phyloP scores from a whole-genome alignment of 116 monocot genomes.

The Phalaenopsis hybrid region DNA sequence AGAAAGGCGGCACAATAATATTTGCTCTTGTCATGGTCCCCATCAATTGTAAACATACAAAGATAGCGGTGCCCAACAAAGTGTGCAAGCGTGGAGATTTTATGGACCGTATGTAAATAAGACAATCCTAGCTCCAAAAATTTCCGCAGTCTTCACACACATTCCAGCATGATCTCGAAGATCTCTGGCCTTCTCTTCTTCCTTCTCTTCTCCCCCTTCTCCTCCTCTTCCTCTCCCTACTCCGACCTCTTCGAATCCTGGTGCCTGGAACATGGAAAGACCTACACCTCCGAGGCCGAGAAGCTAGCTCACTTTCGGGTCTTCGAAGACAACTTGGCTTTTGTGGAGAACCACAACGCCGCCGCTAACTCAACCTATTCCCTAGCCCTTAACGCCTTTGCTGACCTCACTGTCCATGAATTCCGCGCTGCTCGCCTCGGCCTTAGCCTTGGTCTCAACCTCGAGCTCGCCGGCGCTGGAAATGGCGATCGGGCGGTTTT shows the following conservation, averaged over 20 bases:
- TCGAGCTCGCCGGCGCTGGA: not conserved
- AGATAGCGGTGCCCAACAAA: not conserved
- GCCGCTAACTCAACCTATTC: conserved; percentile 26
- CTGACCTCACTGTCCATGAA: conserved; percentile 70
- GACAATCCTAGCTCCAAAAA: not conserved
- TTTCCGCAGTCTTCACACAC: not conserved
- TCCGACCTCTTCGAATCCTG: conserved; percentile 65
- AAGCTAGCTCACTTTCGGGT: conserved; percentile 46
- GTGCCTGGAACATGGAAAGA: conserved; percentile 48
- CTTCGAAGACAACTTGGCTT: conserved; percentile 74
- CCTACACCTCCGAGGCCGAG: conserved; percentile 63
- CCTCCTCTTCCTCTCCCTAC: conserved; percentile 15
- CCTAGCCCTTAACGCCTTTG: conserved; percentile 71
- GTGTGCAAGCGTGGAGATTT: not conserved
- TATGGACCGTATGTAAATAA: not conserved
- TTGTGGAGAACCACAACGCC: conserved; percentile 60
- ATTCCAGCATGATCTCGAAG: not conserved
- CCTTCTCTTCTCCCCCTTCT: conserved; percentile 4
- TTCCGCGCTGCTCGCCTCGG: conserved; percentile 56
- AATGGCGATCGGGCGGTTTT: conserved; percentile 4
- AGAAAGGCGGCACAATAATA: too few relatives aligned
- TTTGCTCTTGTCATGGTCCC: too few relatives aligned
- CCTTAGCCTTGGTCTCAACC: conserved; percentile 20
- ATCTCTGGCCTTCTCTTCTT: conserved; percentile 12
- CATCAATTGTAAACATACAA: too few relatives aligned